Evolutionary conservation across 768 basidiomycete species (phyloP).

Genomic region (Pluteus cervinus): DNA sequence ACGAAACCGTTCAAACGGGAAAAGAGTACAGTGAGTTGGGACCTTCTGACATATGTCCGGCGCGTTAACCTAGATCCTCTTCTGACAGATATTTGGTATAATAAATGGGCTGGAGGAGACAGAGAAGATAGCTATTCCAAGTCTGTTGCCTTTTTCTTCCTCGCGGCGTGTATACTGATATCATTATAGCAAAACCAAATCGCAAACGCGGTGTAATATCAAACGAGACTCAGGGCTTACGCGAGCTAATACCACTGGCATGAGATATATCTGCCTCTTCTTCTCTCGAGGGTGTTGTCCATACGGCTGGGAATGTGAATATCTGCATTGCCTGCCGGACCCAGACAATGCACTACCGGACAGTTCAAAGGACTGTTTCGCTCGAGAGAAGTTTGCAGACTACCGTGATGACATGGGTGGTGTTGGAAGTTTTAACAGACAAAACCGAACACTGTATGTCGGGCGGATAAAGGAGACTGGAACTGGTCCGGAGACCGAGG

Average conservation of each 20-base stretch:
- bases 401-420: conserved; percentile 99
- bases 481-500: conserved; percentile 84
- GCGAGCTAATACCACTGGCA: conserved; percentile 89
- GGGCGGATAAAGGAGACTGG: conserved; percentile 93
- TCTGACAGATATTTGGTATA: conserved; percentile 88
- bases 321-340: conserved; percentile 84
- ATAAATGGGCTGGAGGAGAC: conserved; percentile 99
- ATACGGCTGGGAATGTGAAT: conserved; percentile 97
- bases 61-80: conserved; percentile 1
- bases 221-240: conserved; percentile 88
- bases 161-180: conserved; percentile 6
- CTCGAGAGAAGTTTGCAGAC: conserved; percentile 93
- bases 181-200: conserved; percentile 75
- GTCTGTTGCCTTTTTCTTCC: conserved; percentile 36
- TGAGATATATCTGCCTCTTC: conserved; percentile 92
- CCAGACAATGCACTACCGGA: conserved; percentile 68
- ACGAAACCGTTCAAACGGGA: conserved; percentile 83
- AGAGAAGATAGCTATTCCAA: conserved; percentile 95
- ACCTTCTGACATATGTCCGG: not conserved
- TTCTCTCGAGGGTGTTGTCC: conserved; percentile 96
- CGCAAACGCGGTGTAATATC: conserved; percentile 88
- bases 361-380: conserved; percentile 94
- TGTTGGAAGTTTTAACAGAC: conserved; percentile 91
- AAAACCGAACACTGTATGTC: conserved; percentile 92
- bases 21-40: conserved; percentile 83